phyloP scores from a whole-genome alignment of 2,329 filamentous ascomycete species.

The Apiospora hydei region DNA sequence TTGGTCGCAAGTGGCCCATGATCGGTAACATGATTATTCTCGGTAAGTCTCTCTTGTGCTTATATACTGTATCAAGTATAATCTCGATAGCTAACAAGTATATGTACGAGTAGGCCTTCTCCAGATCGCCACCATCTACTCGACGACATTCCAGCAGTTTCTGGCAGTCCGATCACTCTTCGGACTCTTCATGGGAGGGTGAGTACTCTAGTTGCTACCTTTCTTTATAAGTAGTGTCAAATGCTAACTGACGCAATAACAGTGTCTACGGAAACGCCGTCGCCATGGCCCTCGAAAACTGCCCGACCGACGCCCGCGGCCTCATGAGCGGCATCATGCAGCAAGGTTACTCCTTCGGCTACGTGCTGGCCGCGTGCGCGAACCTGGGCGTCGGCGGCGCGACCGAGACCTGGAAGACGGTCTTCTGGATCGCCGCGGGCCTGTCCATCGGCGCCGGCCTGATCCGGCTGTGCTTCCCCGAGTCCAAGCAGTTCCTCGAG shows the following conservation, averaged over 20 bases:
- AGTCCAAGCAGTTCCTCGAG: conserved; percentile 78
- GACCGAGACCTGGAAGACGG: conserved; percentile 72
- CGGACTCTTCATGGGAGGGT: conserved; percentile 77
- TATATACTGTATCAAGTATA: background rate
- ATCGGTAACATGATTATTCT: conserved; percentile 79
- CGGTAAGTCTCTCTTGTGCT: conserved; percentile 50
- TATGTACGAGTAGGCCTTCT: conserved; percentile 55
- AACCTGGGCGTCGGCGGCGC: conserved; percentile 75
- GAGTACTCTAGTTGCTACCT: background rate
- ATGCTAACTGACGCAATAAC: background rate
- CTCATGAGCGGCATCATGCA: conserved; percentile 85
- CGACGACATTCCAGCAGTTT: conserved; percentile 74
- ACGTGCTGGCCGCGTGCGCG: conserved; percentile 78
- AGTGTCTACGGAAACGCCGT: conserved; percentile 80
- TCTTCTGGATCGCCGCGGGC: conserved; percentile 76
- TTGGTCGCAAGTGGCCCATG: conserved; percentile 85
- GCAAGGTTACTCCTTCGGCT: conserved; percentile 82
- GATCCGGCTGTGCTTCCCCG: conserved; percentile 72
- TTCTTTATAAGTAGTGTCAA: no score
- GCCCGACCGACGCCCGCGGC: conserved; percentile 74
- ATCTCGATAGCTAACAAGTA: background rate
- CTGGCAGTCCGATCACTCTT: conserved; percentile 77
- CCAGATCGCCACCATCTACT: conserved; percentile 80
- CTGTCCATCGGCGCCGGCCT: conserved; percentile 74
- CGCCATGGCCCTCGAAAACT: conserved; percentile 79